phyloP scores from a whole-genome alignment of 495 filamentous ascomycete genomes.

The Chaetomidium leptoderma region DNA sequence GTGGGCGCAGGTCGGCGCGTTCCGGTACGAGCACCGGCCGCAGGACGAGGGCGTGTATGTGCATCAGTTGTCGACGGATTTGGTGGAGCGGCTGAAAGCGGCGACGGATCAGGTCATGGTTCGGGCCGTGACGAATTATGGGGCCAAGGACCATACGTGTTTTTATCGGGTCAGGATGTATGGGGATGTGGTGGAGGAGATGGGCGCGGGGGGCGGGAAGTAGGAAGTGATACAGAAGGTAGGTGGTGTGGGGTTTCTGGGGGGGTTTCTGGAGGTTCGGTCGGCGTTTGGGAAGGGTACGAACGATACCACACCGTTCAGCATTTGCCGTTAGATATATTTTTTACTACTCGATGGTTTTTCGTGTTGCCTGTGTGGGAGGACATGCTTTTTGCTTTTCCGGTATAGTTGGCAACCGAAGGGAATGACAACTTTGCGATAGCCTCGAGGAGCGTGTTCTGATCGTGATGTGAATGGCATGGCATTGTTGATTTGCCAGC shows the following conservation, averaged over 20 bases:
- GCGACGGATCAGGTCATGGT: constrained; percentile 45
- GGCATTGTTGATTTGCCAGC: too few relatives aligned
- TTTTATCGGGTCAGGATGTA: constrained; percentile 57
- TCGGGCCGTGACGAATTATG: constrained; percentile 52
- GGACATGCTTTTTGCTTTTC: background rate
- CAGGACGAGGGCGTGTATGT: constrained; percentile 46
- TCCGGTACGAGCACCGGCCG: constrained; percentile 47
- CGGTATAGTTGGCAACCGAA: background rate
- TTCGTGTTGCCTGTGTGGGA: background rate
- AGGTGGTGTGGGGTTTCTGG: background rate
- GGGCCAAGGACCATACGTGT: constrained; percentile 53
- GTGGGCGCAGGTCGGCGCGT: constrained; percentile 51
- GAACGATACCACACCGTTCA: constrained; percentile 14
- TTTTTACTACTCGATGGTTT: background rate
- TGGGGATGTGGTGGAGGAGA: constrained; percentile 35
- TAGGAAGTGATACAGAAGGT: too few relatives aligned
- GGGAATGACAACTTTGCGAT: background rate
- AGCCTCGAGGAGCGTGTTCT: too few relatives aligned
- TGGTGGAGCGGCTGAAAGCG: constrained; percentile 30
- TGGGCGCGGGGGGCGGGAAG: constrained; percentile 2
- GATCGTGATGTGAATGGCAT: too few relatives aligned
- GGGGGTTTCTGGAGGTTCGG: background rate
- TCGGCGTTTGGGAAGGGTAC: background rate
- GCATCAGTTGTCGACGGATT: constrained; percentile 43
- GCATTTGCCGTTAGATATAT: background rate